Evolutionary conservation across 2,329 filamentous ascomycete genomes (phyloP).

Genomic region (Sporothrix euskadiensis): DNA sequence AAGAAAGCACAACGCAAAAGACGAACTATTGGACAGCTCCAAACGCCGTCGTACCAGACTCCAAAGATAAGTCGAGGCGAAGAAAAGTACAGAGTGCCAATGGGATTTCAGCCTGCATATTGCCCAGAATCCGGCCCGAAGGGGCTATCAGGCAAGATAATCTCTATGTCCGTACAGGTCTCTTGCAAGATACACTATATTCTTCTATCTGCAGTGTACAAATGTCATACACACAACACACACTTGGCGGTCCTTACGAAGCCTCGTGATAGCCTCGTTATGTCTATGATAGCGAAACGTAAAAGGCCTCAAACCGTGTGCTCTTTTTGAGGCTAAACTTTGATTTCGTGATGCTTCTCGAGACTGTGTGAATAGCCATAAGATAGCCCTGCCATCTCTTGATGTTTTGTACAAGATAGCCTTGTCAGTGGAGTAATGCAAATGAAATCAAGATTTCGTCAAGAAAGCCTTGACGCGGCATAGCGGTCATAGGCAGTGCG

Average conservation of each 20-base stretch:
- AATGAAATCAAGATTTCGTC: not conserved
- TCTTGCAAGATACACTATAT: not conserved
- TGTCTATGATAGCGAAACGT: not conserved
- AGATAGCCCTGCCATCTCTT: not conserved
- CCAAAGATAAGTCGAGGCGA: not conserved
- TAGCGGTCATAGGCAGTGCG: not conserved
- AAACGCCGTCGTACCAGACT: not conserved
- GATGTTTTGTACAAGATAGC: not conserved
- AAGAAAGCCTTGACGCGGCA: constrained; percentile 1
- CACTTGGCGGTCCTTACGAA: not conserved
- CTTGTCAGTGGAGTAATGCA: not conserved
- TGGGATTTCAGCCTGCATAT: not conserved
- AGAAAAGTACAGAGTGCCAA: not conserved
- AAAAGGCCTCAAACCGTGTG: not conserved
- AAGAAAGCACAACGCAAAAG: not conserved
- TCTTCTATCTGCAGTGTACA: not conserved
- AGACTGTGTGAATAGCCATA: not conserved
- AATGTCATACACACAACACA: not conserved
- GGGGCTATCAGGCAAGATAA: not conserved
- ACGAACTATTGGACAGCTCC: not conserved
- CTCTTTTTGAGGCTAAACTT: not conserved
- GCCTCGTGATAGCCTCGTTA: not conserved
- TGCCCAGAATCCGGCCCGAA: not conserved
- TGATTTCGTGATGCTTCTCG: not conserved
- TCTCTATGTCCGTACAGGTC: not conserved